phyloP scores from a whole-genome alignment of 805 yeast species.

The Starmerella sp. region DNA sequence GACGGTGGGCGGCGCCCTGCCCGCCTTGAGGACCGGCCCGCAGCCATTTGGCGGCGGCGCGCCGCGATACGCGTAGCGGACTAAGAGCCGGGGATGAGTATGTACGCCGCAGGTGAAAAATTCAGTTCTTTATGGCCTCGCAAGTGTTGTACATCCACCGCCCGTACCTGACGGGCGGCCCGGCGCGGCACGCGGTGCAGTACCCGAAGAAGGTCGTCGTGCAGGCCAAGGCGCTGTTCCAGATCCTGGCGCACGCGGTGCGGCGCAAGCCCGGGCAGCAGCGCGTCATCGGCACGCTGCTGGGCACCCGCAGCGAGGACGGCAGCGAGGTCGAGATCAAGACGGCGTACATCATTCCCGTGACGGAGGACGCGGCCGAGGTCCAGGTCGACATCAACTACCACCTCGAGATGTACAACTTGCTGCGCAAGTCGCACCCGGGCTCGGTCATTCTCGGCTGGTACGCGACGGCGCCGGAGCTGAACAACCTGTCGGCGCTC shows the following conservation, averaged over 20 bases:
- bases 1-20: no score
- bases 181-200: conserved; percentile 21
- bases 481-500: conserved; percentile 62
- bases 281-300: conserved; percentile 69
- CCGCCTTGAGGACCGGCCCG: no score
- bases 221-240: conserved; percentile 62
- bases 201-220: conserved; percentile 36
- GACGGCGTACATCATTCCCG: conserved; percentile 69
- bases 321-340: conserved; percentile 62
- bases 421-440: conserved; percentile 69
- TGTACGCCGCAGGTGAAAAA: conserved; percentile 2
- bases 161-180: conserved; percentile 17
- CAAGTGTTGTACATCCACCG: conserved; percentile 17
- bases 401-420: conserved; percentile 56
- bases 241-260: conserved; percentile 59
- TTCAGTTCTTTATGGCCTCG: conserved; percentile 11
- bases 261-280: conserved; percentile 43
- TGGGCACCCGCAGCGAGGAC: conserved; percentile 75
- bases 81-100: neutral
- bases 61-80: neutral
- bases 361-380: conserved; percentile 57
- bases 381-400: conserved; percentile 66
- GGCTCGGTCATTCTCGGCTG: conserved; percentile 73
- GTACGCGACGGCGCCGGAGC: conserved; percentile 49
- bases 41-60: neutral